phyloP scores from a whole-genome alignment of 495 filamentous ascomycete species.

The Penicillium robsamsonii region DNA sequence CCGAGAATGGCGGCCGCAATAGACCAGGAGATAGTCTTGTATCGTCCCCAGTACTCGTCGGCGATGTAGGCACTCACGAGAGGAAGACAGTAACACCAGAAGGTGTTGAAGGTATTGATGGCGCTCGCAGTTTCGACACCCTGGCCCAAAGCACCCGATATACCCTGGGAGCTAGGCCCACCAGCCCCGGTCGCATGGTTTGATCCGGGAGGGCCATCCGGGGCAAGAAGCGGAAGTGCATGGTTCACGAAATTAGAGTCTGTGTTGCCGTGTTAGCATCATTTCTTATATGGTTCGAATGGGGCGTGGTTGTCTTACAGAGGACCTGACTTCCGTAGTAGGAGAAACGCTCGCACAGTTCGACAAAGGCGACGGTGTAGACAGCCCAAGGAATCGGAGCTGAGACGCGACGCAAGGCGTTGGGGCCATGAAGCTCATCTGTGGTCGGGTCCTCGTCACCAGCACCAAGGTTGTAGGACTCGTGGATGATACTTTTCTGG shows the following conservation, averaged over 20 bases:
- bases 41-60: slow-evolving; percentile 69
- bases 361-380: not conserved
- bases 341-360: not conserved
- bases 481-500: not conserved
- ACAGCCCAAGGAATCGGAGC: not conserved
- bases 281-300: not conserved
- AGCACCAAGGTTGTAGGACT: not conserved
- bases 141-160: slow-evolving; percentile 26
- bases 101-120: slow-evolving; percentile 53
- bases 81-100: slow-evolving; percentile 73
- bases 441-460: not conserved
- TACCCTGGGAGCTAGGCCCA: slow-evolving; percentile 18
- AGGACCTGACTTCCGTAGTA: not conserved
- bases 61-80: slow-evolving; percentile 69
- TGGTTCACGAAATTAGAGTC: not conserved
- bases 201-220: not conserved
- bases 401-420: not conserved
- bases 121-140: slow-evolving; percentile 23
- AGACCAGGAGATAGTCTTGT: slow-evolving; percentile 60
- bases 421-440: not conserved
- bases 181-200: slow-evolving; percentile 7
- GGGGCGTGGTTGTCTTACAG: not conserved
- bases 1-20: not conserved
- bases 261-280: not conserved
- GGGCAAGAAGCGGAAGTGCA: not conserved